A percentile compares a stretch with the other conserved stretches of the same genome.
Conservation (phyloP, 2,329 filamentous ascomycete genomes). For the Cadophora gregata region DNA sequence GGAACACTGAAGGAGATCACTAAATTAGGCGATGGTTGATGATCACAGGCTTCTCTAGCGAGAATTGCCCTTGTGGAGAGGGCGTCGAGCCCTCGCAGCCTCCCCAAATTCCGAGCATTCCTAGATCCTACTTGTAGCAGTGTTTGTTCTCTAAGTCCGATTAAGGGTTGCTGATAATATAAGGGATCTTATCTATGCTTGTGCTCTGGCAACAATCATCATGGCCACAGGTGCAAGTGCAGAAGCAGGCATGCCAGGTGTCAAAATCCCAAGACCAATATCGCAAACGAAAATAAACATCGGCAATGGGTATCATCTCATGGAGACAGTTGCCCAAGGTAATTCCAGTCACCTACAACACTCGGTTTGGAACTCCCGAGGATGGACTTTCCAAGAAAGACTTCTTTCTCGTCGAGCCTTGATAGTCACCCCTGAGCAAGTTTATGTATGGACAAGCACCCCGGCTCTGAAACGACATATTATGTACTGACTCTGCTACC, state of each 20-base stretch:
- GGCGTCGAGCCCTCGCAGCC: not conserved
- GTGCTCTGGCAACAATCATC: slow-evolving; percentile 22
- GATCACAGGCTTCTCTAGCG: not conserved
- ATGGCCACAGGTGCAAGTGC: slow-evolving; percentile 17
- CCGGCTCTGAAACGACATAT: not conserved
- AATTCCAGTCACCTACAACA: slow-evolving; percentile 15
- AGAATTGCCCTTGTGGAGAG: not conserved
- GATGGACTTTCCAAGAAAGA: slow-evolving; percentile 26
- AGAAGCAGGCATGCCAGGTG: slow-evolving; percentile 20
- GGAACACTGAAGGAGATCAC: too few relatives aligned
- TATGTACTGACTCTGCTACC: not conserved
- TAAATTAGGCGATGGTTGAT: not conserved
- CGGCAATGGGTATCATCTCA: slow-evolving; percentile 1
- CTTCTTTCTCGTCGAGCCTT: slow-evolving; percentile 20
- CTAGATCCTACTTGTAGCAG: not conserved
- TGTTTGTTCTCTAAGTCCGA: too few relatives aligned
- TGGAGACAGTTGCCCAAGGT: slow-evolving; percentile 9
- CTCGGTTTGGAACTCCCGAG: slow-evolving; percentile 29
- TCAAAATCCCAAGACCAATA: not conserved
- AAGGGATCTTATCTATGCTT: slow-evolving; percentile 36
- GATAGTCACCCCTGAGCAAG: slow-evolving; percentile 28
- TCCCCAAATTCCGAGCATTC: not conserved
- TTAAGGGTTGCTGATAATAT: not conserved
- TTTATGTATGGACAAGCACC: not conserved
- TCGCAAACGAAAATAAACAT: slow-evolving; percentile 1